A percentile compares a stretch with the other conserved stretches of the same genome.
These are phyloP conservation scores for Osmanthus fragrans DNA, from an alignment of 257 asterid genomes.

Conservation along the genomic window DNA sequence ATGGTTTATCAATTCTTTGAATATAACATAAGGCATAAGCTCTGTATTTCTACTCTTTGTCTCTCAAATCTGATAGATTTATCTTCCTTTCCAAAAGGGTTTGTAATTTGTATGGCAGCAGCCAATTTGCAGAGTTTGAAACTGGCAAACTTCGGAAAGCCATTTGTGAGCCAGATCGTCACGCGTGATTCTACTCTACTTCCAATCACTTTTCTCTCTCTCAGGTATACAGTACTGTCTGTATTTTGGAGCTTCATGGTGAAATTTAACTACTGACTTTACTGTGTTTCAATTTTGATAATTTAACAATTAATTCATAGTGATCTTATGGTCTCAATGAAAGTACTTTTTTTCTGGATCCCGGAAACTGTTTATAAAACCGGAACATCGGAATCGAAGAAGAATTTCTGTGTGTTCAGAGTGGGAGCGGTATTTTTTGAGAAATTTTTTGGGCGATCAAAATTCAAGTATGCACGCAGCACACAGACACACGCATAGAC, in stretches of 20 bases:
- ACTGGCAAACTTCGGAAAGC: constrained; percentile 15
- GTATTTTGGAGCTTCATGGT: not conserved
- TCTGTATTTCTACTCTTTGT: constrained; percentile 13
- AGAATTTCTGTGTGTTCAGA: not conserved
- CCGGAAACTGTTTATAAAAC: not conserved
- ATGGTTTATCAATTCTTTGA: no score
- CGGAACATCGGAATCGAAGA: not conserved
- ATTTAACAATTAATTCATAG: not conserved
- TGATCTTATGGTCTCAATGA: not conserved
- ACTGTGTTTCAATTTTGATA: not conserved
- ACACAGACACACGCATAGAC: not conserved
- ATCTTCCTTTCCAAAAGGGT: no score
- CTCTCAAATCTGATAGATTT: constrained; percentile 8
- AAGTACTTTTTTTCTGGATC: not conserved
- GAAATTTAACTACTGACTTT: not conserved
- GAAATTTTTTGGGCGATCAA: not conserved
- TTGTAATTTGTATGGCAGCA: not conserved
- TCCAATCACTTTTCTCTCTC: not conserved
- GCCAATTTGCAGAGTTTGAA: not conserved
- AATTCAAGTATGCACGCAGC: not conserved
- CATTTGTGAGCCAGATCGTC: not conserved
- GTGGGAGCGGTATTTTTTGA: not conserved
- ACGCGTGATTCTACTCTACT: not conserved
- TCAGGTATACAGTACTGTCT: not conserved
- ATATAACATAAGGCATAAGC: no score